Conservation (phyloP, 345 rosid genomes). For the Citrus cavaleriei region DNA sequence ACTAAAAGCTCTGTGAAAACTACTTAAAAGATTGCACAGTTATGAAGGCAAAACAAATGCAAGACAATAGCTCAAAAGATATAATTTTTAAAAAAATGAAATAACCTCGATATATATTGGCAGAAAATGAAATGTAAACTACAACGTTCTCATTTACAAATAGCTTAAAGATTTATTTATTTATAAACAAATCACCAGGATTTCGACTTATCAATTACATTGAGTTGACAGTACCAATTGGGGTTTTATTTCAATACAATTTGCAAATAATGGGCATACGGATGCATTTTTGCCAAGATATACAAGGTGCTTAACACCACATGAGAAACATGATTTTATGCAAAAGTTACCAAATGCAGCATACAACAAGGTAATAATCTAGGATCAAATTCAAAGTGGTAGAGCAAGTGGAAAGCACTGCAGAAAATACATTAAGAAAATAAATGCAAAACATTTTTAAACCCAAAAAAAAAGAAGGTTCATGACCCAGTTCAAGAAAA, state of each 20-base stretch:
- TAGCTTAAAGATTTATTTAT: neutral
- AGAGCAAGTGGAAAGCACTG: neutral
- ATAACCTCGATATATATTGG: neutral
- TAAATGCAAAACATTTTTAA: neutral
- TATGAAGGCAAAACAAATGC: neutral
- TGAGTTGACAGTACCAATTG: too few relatives aligned
- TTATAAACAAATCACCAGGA: neutral
- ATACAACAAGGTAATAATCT: neutral
- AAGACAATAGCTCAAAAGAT: neutral
- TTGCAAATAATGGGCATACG: neutral
- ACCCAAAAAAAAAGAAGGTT: neutral
- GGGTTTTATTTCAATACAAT: neutral
- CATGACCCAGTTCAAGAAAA: neutral
- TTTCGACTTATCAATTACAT: neutral
- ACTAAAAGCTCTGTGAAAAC: neutral
- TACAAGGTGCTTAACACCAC: neutral
- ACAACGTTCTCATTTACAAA: neutral
- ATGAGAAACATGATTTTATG: neutral
- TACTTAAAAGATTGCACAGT: neutral
- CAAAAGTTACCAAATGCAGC: neutral
- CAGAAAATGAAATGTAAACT: neutral
- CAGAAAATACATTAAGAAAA: neutral
- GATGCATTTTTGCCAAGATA: neutral
- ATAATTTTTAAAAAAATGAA: neutral
- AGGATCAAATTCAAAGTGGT: conserved; percentile 1